Percentiles rank a stretch among this genome's conserved stretches.
These are phyloP conservation scores for Stipa capillata DNA, from an alignment of 176 grass and related monocot species.

Conservation along the genomic window DNA sequence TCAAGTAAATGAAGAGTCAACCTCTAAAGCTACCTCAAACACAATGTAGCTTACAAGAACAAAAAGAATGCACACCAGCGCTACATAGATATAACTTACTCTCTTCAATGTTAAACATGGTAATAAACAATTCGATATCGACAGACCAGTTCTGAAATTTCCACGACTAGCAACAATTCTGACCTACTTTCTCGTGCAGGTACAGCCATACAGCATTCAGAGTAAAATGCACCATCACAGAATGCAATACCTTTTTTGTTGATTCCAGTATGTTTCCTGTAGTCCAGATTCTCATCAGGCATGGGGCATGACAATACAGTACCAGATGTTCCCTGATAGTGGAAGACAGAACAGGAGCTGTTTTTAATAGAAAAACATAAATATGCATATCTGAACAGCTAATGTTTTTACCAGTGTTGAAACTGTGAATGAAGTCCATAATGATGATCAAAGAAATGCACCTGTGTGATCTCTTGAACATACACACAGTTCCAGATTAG, in stretches of 20 bases:
- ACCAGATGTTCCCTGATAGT: conserved; percentile 56
- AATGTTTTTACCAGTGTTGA: background rate
- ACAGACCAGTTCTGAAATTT: background rate
- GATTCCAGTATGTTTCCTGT: conserved; percentile 59
- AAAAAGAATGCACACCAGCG: background rate
- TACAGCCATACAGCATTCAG: conserved; percentile 15
- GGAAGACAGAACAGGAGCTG: conserved; percentile 1
- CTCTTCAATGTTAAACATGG: background rate
- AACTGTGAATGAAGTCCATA: background rate
- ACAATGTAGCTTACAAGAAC: background rate
- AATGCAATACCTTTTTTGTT: conserved; percentile 58
- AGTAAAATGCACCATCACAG: conserved; percentile 19
- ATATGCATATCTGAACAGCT: conserved; percentile 10
- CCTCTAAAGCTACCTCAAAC: conserved; percentile 13
- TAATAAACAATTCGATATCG: background rate
- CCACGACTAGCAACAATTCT: background rate
- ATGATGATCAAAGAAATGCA: conserved; percentile 26
- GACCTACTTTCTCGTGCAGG: background rate
- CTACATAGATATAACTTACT: background rate
- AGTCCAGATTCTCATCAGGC: conserved; percentile 83
- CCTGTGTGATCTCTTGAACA: conserved; percentile 75
- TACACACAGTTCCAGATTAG: conserved; percentile 70
- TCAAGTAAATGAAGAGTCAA: conserved; percentile 11
- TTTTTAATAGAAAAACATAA: conserved; percentile 3
- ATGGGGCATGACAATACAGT: conserved; percentile 50